Percentiles rank a stretch among this genome's conserved stretches.
Evolutionary conservation across 2,329 filamentous ascomycete species (phyloP).

Genomic region (Pleurostoma richardsiae): DNA sequence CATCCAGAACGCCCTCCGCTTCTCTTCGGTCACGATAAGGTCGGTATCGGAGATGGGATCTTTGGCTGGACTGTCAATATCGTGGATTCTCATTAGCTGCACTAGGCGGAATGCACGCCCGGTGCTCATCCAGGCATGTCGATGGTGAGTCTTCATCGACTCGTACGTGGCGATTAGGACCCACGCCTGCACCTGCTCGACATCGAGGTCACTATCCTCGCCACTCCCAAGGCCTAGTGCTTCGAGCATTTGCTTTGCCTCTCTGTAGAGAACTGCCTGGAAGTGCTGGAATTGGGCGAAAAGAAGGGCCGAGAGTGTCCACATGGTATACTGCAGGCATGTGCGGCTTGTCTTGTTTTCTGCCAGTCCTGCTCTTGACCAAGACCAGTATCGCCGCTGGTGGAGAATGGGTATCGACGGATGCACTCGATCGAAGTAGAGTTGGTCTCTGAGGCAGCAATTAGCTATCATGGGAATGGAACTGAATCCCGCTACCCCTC

Average conservation of each 20-base stretch:
- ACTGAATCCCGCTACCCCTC: neutral
- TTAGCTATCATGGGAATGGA: neutral
- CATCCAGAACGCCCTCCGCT: conserved; percentile 31
- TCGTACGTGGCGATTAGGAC: conserved; percentile 29
- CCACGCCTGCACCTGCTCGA: conserved; percentile 28
- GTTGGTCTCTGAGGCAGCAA: conserved; percentile 9
- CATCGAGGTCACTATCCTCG: neutral
- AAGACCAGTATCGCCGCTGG: conserved; percentile 9
- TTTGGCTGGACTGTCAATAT: conserved; percentile 19
- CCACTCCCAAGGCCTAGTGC: neutral
- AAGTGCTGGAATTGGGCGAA: conserved; percentile 21
- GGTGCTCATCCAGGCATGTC: conserved; percentile 27
- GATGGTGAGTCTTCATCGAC: conserved; percentile 23
- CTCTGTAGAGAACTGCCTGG: conserved; percentile 6
- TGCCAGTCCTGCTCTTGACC: neutral
- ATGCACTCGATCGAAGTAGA: conserved; percentile 14
- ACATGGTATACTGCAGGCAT: conserved; percentile 28
- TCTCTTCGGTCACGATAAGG: conserved; percentile 26
- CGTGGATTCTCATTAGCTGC: conserved; percentile 25
- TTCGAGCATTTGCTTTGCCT: conserved; percentile 6
- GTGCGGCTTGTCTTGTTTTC: conserved; percentile 2
- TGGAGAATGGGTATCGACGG: conserved; percentile 12
- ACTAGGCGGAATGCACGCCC: conserved; percentile 29
- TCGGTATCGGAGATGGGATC: conserved; percentile 5
- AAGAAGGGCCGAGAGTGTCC: conserved; percentile 24